Percentiles rank a stretch among this genome's conserved stretches.
These are phyloP conservation scores for Penicillium robsamsonii DNA, from an alignment of 495 filamentous ascomycete species.

Conservation along the genomic window DNA sequence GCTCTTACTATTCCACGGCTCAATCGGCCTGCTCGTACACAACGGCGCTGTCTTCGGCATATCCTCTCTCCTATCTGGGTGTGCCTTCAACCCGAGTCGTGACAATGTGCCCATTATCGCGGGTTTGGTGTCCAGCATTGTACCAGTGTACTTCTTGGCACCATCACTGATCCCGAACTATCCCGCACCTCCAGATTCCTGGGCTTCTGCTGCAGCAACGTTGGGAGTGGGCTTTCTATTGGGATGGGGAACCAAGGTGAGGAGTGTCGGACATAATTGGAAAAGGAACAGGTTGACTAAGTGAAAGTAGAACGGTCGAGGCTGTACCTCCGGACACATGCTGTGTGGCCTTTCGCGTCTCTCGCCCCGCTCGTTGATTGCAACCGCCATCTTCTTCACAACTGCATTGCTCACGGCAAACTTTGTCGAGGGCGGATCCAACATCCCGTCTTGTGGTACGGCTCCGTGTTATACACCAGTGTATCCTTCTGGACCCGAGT, in stretches of 20 bases:
- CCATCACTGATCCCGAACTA: constrained; percentile 49
- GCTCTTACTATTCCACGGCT: constrained; percentile 53
- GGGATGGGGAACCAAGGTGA: constrained; percentile 58
- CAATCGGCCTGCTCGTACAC: constrained; percentile 51
- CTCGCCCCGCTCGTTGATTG: constrained; percentile 50
- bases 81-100: constrained; percentile 35
- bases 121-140: constrained; percentile 46
- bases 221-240: constrained; percentile 46
- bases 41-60: constrained; percentile 57
- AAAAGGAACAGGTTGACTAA: constrained; percentile 8
- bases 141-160: constrained; percentile 38
- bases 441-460: constrained; percentile 37
- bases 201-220: constrained; percentile 35
- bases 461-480: constrained; percentile 50
- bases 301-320: constrained; percentile 43
- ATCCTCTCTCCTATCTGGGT: constrained; percentile 47
- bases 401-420: constrained; percentile 51
- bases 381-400: constrained; percentile 56
- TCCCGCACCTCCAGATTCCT: constrained; percentile 31
- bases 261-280: neutral
- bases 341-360: constrained; percentile 56
- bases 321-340: constrained; percentile 63
- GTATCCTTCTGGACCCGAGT: constrained; percentile 41
- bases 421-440: constrained; percentile 26
- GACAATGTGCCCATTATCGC: constrained; percentile 50